Evolutionary conservation across 306 rosid genomes (phyloP).

Genomic region (Cucurbita ficifolia): DNA sequence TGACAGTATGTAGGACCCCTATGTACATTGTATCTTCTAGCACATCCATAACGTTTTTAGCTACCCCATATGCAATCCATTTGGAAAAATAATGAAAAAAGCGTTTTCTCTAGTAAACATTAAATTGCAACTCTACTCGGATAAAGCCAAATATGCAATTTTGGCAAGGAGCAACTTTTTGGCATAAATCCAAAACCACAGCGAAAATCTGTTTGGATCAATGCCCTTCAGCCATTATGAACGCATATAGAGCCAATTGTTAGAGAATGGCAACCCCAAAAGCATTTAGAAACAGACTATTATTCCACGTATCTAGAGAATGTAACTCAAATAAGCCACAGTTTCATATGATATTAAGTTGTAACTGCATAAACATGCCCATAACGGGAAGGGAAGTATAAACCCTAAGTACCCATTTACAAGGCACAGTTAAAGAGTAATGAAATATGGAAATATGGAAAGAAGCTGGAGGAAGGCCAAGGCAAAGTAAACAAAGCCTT

Average conservation of each 20-base stretch:
- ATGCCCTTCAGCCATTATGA: neutral
- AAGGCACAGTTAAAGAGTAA: slow-evolving; percentile 12
- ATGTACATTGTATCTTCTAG: neutral
- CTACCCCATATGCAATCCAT: neutral
- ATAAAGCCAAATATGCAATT: neutral
- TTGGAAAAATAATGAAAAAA: neutral
- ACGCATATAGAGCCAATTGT: neutral
- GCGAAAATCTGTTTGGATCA: neutral
- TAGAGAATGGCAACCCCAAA: neutral
- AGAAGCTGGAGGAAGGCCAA: slow-evolving; percentile 11
- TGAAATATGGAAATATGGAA: neutral
- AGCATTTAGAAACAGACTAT: neutral
- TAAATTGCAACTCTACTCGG: neutral
- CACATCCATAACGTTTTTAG: neutral
- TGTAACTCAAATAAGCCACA: slow-evolving; percentile 16
- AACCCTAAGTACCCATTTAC: slow-evolving; percentile 14
- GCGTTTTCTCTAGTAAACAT: neutral
- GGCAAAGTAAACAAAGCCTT: slow-evolving; percentile 14
- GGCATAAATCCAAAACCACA: neutral
- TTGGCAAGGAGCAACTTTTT: neutral
- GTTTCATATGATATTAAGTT: slow-evolving; percentile 6
- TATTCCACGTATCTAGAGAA: slow-evolving; percentile 14
- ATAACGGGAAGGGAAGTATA: slow-evolving; percentile 4
- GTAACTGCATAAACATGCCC: neutral
- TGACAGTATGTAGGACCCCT: neutral